Evolutionary conservation across 1,139 yeast genomes (phyloP).

Genomic region (Geotrichum restrictum): DNA sequence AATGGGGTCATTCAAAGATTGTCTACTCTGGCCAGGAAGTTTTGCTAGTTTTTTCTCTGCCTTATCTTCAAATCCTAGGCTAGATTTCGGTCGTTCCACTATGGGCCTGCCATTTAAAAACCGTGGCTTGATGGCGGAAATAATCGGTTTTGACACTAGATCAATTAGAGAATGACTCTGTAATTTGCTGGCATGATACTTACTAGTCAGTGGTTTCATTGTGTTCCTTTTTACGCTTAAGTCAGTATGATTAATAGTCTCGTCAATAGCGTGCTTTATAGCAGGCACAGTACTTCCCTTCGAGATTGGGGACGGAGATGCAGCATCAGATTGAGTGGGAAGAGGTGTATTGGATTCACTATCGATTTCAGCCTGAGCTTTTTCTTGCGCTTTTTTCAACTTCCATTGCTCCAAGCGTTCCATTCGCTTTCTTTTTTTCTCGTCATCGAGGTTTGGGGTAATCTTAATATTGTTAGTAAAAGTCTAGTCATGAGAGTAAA

Average conservation of each 20-base stretch:
- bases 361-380: constrained; percentile 21
- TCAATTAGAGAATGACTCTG: not conserved
- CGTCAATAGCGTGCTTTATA: not conserved
- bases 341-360: constrained; percentile 14
- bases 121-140: constrained; percentile 1
- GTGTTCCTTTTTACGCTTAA: constrained; percentile 15
- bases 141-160: constrained; percentile 11
- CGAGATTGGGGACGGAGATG: constrained; percentile 2
- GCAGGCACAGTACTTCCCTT: constrained; percentile 20
- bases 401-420: constrained; percentile 42
- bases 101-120: constrained; percentile 3
- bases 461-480: constrained; percentile 2
- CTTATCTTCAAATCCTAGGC: constrained; percentile 11
- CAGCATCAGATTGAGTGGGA: constrained; percentile 1
- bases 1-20: not conserved
- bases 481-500: not conserved
- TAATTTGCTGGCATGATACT: not conserved
- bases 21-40: not conserved
- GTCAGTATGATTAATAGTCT: constrained; percentile 19
- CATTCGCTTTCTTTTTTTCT: constrained; percentile 36
- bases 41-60: not conserved
- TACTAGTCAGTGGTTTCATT: constrained; percentile 18
- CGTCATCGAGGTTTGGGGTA: constrained; percentile 26
- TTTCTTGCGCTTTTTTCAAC: constrained; percentile 35
- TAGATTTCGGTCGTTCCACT: constrained; percentile 1